Conservation (phyloP, 257 asterid genomes). For the Misopates orontium region DNA sequence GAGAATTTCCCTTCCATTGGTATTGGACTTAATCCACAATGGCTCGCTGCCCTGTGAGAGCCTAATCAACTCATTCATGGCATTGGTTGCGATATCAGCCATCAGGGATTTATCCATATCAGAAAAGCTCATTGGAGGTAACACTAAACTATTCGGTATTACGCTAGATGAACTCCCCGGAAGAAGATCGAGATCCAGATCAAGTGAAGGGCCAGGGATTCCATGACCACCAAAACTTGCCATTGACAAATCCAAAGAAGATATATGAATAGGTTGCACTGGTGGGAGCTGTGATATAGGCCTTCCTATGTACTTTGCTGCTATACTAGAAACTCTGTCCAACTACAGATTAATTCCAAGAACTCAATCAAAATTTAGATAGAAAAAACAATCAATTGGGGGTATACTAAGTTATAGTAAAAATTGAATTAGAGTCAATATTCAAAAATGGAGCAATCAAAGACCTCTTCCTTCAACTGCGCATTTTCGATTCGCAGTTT, state of each 20-base stretch:
- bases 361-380: background rate
- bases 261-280: slow-evolving; percentile 77
- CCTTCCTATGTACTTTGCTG: slow-evolving; percentile 61
- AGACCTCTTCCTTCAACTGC: slow-evolving; percentile 57
- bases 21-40: slow-evolving; percentile 63
- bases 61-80: slow-evolving; percentile 21
- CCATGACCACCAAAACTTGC: slow-evolving; percentile 65
- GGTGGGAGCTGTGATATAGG: slow-evolving; percentile 94
- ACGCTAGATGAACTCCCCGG: slow-evolving; percentile 14
- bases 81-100: slow-evolving; percentile 53
- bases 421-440: background rate
- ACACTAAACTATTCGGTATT: slow-evolving; percentile 18
- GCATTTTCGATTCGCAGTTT: slow-evolving; percentile 48
- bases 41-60: slow-evolving; percentile 57
- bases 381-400: too few species aligned
- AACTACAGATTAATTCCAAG: slow-evolving; percentile 34
- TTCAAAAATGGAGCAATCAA: background rate
- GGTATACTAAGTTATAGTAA: background rate
- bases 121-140: slow-evolving; percentile 3
- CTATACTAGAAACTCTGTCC: slow-evolving; percentile 54
- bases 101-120: slow-evolving; percentile 62
- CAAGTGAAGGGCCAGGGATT: slow-evolving; percentile 71
- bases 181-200: slow-evolving; percentile 26
- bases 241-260: slow-evolving; percentile 61
- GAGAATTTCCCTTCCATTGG: slow-evolving; percentile 63